Base-by-base conservation (phyloP, 1,284 basidiomycete genomes). In the Rhodofomes roseus region DNA sequence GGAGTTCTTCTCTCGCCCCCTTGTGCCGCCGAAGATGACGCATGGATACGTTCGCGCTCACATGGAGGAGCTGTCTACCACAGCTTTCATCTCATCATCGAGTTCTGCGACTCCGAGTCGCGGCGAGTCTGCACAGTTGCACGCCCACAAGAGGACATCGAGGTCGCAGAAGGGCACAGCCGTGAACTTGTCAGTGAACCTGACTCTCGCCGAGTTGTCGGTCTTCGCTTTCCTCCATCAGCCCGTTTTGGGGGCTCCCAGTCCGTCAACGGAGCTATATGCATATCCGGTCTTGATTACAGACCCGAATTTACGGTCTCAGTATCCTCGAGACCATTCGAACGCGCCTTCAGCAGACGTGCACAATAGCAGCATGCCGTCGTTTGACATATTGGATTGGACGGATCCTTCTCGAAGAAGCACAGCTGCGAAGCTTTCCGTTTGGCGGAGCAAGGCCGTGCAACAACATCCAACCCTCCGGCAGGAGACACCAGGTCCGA, bases 361-460 rank as follows among this genome's bases (percentile, higher is more conserved):
- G 51, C 57, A 57, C 57, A 66, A 71, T 57, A 68, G 69, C 29
- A 62, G 62, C 40, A 74, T 84, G 36, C 87, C 88, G 0, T 69
- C 68, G 11, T 86, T 92, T 63, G 80, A 82, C 20, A 67, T 86
- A 7, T 63, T 78, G 9, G 84, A 92, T 63, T 90, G 88, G 89
- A 88, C 84, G 22, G 74, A 78, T 54, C 68, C 75, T 16, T 72
- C 70, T 25, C 69, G 77, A 58, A 67, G 71, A 40, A 71, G 67
- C 27, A 74, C 75, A 41, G 81, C 82, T 11, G 74, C 80, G 23
- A 86, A 82, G 69, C 61, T 86, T 20, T 85, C 87, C 0, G 73
- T 76, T 12, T 92, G 90, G 89, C 77, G 86, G 50, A 79, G 74
- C 20, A 80, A 72, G 65, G 65, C 64, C 56, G 51, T 58, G 7